phyloP scores from a whole-genome alignment of 2,329 filamentous ascomycete genomes.

The Diplodia sapinea region DNA sequence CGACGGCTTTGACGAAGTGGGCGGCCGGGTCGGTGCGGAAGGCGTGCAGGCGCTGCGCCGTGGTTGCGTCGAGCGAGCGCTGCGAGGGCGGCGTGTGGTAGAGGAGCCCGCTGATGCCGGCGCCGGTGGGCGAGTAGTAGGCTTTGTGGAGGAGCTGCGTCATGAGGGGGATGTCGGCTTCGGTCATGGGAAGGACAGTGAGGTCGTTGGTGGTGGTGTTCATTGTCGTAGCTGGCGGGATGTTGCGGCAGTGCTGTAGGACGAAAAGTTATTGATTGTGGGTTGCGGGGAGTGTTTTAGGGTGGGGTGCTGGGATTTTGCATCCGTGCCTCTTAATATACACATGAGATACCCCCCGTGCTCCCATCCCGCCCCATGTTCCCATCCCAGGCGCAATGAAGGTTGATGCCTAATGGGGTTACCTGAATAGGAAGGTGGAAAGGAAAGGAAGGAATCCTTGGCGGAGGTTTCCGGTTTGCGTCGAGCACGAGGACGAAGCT shows the following conservation, averaged over 20 bases:
- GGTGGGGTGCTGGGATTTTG: background rate
- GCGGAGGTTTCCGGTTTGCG: background rate
- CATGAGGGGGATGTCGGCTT: conserved; percentile 14
- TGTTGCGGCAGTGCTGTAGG: too few species aligned
- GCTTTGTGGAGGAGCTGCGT: conserved; percentile 20
- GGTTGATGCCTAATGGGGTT: background rate
- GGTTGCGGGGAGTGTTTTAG: background rate
- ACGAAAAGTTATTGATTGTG: too few species aligned
- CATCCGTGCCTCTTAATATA: background rate
- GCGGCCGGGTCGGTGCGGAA: background rate
- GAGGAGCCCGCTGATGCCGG: conserved; percentile 17
- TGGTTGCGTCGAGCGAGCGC: conserved; percentile 2
- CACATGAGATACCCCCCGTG: background rate
- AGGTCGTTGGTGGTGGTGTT: conserved; percentile 1
- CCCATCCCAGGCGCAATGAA: background rate
- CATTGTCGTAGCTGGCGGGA: too few species aligned
- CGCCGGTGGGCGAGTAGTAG: conserved; percentile 20
- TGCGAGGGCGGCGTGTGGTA: conserved; percentile 12
- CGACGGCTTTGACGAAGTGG: conserved; percentile 27
- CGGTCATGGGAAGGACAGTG: conserved; percentile 11
- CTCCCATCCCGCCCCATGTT: background rate
- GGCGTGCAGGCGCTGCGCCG: background rate
- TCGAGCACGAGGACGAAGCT: conserved; percentile 1
- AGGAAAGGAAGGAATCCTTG: conserved; percentile 16
- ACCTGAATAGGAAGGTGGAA: conserved; percentile 14